A percentile compares a stretch with the other conserved stretches of the same genome.
phyloP scores from a whole-genome alignment of 2,329 filamentous ascomycete genomes.

The Colletotrichum siamense region DNA sequence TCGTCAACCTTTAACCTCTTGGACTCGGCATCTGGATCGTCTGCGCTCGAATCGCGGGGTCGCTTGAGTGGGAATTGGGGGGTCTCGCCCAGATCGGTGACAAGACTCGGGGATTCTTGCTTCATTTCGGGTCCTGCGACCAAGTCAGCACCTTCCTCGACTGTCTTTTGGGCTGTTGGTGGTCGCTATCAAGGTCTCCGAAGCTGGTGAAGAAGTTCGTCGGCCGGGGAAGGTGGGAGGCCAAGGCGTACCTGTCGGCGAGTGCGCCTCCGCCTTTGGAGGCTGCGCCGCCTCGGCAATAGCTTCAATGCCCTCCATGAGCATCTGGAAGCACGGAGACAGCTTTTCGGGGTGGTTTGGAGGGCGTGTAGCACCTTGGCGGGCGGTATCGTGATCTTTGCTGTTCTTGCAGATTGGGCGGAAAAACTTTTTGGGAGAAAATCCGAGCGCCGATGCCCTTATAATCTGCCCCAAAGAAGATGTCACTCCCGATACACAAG shows the following conservation, averaged over 20 bases:
- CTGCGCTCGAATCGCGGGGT: conserved; percentile 35
- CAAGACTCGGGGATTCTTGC: conserved; percentile 37
- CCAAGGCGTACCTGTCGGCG: conserved; percentile 38
- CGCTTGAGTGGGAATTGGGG: conserved; percentile 43
- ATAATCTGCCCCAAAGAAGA: conserved; percentile 44
- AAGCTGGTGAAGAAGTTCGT: conserved; percentile 17
- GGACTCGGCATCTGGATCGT: conserved; percentile 33
- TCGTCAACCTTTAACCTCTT: conserved; percentile 29
- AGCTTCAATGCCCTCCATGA: conserved; percentile 32
- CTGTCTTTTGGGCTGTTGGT: not conserved
- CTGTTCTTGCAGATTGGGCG: conserved; percentile 30
- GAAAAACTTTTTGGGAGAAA: conserved; percentile 49
- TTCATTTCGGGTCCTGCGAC: conserved; percentile 38
- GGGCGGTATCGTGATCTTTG: conserved; percentile 1
- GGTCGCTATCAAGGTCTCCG: conserved; percentile 6
- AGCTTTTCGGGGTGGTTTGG: not conserved
- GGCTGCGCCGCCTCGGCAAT: conserved; percentile 48
- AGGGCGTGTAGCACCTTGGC: conserved; percentile 11
- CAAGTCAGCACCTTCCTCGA: conserved; percentile 28
- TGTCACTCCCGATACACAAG: conserved; percentile 44
- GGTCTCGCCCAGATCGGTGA: conserved; percentile 35
- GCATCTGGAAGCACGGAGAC: conserved; percentile 16
- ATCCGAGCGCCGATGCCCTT: conserved; percentile 39
- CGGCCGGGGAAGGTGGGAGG: not conserved
- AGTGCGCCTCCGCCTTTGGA: conserved; percentile 37